Percentiles rank a stretch among this genome's conserved stretches.
Evolutionary conservation across 176 grass and related monocot species (phyloP).

Genomic region (Dactylis glomerata): DNA sequence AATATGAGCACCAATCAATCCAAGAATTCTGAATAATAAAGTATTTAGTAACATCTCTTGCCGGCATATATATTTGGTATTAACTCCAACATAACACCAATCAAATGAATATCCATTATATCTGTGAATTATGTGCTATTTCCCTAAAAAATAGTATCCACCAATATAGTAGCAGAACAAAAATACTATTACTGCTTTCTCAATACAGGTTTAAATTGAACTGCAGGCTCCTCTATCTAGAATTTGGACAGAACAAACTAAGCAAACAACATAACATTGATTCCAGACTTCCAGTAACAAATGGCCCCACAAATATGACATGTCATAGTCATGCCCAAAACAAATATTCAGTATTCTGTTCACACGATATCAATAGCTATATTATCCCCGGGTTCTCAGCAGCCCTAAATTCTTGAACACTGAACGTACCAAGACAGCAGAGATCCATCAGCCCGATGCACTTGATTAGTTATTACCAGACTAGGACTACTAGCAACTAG

Average conservation of each 20-base stretch:
- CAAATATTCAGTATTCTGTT: neutral
- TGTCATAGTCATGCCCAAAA: neutral
- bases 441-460: neutral
- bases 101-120: neutral
- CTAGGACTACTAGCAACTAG: neutral
- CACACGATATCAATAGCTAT: neutral
- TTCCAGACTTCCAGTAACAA: neutral
- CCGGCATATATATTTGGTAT: neutral
- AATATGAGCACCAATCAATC: neutral
- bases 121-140: neutral
- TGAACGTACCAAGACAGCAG: neutral
- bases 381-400: neutral
- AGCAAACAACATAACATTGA: neutral
- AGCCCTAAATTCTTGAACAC: neutral
- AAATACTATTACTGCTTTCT: neutral
- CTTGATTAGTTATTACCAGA: neutral
- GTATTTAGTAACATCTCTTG: neutral
- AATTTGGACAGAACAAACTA: neutral
- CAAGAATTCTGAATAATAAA: neutral
- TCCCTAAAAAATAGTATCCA: neutral
- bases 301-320: neutral
- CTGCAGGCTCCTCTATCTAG: neutral
- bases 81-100: neutral
- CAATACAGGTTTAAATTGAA: neutral
- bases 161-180: neutral